Evolutionary conservation across 1,284 basidiomycete genomes (phyloP).

Genomic region (Cutaneotrichosporon spelunceum): DNA sequence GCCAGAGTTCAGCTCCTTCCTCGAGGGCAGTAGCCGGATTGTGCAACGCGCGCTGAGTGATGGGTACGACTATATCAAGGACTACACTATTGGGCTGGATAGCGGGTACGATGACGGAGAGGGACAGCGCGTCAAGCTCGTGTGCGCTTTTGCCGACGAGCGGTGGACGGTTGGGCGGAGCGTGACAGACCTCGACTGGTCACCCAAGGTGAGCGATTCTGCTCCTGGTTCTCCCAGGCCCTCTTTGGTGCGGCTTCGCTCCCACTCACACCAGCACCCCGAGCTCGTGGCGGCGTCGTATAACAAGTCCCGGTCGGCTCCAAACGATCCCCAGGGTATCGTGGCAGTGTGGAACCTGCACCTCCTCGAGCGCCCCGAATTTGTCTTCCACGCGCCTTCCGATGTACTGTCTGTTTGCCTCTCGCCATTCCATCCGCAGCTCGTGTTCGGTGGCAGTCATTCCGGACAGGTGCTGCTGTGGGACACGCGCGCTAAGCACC

Average conservation of each 20-base stretch:
- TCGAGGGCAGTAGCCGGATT: conserved; percentile 92
- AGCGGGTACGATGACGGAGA: conserved; percentile 77
- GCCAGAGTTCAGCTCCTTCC: conserved; percentile 86
- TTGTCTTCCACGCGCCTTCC: conserved; percentile 92
- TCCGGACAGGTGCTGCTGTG: conserved; percentile 96
- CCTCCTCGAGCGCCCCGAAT: conserved; percentile 89
- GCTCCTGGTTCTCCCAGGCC: not conserved
- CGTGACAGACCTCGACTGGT: conserved; percentile 96
- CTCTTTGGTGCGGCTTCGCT: no score
- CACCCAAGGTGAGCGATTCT: conserved; percentile 66
- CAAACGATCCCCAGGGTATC: conserved; percentile 93
- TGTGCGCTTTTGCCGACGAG: conserved; percentile 86
- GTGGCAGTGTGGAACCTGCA: conserved; percentile 98
- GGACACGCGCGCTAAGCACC: conserved; percentile 95
- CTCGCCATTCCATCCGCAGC: conserved; percentile 95
- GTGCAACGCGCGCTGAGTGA: conserved; percentile 94
- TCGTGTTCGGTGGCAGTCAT: conserved; percentile 96
- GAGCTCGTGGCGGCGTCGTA: conserved; percentile 93
- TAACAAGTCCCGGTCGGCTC: conserved; percentile 85
- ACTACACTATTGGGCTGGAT: conserved; percentile 83
- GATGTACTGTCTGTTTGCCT: conserved; percentile 95
- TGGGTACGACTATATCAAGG: conserved; percentile 91
- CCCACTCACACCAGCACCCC: conserved; percentile 64
- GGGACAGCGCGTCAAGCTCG: conserved; percentile 76
- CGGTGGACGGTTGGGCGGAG: conserved; percentile 84